Conservation (phyloP, 805 yeast genomes). For the Candida ficus region DNA sequence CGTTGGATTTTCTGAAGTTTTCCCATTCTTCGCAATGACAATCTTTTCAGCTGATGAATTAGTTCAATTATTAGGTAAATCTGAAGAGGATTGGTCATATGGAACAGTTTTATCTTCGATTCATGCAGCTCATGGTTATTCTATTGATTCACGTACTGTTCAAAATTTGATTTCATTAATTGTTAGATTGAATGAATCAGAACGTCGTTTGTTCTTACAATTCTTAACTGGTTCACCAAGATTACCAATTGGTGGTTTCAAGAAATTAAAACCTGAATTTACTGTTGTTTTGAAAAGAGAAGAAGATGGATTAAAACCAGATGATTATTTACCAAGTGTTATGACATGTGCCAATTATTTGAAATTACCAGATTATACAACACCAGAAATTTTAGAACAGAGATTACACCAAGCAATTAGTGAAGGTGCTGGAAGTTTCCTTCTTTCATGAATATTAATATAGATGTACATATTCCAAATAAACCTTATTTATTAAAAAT, state of each 20-base stretch:
- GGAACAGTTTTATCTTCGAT: constrained; percentile 55
- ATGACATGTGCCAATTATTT: constrained; percentile 97
- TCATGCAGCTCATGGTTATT: constrained; percentile 88
- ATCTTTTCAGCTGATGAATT: constrained; percentile 76
- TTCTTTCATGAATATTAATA: constrained; percentile 51
- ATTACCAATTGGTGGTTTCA: constrained; percentile 91
- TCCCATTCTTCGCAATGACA: constrained; percentile 68
- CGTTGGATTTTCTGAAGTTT: constrained; percentile 76
- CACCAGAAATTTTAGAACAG: constrained; percentile 50
- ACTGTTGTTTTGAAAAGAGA: constrained; percentile 82
- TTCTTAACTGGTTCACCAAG: constrained; percentile 92
- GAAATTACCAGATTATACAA: constrained; percentile 79
- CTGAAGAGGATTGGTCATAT: constrained; percentile 81
- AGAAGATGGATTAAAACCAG: constrained; percentile 65
- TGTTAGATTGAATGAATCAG: constrained; percentile 44
- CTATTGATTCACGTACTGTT: constrained; percentile 60
- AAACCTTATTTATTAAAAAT: too few relatives aligned
- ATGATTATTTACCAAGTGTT: constrained; percentile 89
- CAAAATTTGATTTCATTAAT: constrained; percentile 57
- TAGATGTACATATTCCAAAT: too few relatives aligned
- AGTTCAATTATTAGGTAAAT: constrained; percentile 64
- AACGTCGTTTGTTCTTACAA: constrained; percentile 72
- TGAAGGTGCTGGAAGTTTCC: constrained; percentile 87
- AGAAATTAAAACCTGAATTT: constrained; percentile 69
- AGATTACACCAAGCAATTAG: constrained; percentile 65